Evolutionary conservation across 306 rosid species (phyloP).

Genomic region (Gastrolobium villosum): DNA sequence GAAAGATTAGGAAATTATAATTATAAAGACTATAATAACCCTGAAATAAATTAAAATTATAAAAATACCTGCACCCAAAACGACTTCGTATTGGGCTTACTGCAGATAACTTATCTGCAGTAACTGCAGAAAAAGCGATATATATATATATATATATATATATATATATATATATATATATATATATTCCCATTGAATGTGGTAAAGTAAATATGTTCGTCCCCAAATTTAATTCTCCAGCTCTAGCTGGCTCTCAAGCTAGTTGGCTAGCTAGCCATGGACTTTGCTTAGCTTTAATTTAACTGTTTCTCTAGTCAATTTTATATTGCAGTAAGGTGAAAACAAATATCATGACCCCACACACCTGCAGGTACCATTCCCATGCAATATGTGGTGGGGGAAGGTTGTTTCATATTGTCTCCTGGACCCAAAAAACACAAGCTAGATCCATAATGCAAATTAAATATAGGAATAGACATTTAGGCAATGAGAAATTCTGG

Average conservation of each 20-base stretch:
- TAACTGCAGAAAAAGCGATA: too few relatives aligned
- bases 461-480: slow-evolving; percentile 18
- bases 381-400: slow-evolving; percentile 51
- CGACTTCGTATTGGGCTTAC: too few relatives aligned
- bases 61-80: too few relatives aligned
- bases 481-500: slow-evolving; percentile 35
- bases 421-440: slow-evolving; percentile 11
- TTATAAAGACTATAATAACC: too few relatives aligned
- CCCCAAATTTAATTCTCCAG: not conserved
- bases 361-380: slow-evolving; percentile 46
- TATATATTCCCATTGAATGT: not conserved
- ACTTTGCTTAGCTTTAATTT: not conserved
- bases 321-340: slow-evolving; percentile 27
- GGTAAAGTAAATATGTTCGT: not conserved
- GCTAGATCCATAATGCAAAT: slow-evolving; percentile 24
- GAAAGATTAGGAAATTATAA: too few relatives aligned
- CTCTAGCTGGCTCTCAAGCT: not conserved
- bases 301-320: slow-evolving; percentile 2
- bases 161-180: not conserved
- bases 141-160: too few relatives aligned
- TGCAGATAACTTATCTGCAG: too few relatives aligned
- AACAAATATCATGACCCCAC: slow-evolving; percentile 43
- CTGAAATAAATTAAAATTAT: too few relatives aligned
- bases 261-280: not conserved
- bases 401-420: slow-evolving; percentile 43